phyloP scores from a whole-genome alignment of 768 basidiomycete genomes.

The Russula ochroleuca region DNA sequence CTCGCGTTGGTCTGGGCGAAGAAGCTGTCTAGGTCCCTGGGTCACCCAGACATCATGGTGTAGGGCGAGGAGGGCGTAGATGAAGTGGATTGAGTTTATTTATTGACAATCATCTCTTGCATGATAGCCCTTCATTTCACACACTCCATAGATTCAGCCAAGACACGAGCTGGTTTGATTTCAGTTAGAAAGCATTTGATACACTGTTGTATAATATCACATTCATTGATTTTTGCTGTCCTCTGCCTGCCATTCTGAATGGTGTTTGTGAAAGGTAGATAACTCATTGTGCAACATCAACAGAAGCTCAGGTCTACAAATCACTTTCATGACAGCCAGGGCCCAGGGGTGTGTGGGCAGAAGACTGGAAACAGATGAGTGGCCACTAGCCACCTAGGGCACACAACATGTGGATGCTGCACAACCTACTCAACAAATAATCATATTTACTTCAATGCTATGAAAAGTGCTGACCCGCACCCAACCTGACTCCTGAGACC shows the following conservation, averaged over 20 bases:
- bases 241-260: neutral
- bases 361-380: too few species aligned
- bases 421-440: too few species aligned
- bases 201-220: neutral
- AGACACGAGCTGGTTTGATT: neutral
- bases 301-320: too few species aligned
- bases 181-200: neutral
- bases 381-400: too few species aligned
- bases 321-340: too few species aligned
- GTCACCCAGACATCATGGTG: neutral
- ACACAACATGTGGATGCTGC: too few species aligned
- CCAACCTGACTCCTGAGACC: too few species aligned
- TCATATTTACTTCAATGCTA: too few species aligned
- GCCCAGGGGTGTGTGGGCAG: too few species aligned
- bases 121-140: neutral
- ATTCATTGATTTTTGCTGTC: neutral
- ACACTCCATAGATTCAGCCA: neutral
- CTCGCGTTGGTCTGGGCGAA: neutral
- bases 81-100: neutral
- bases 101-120: neutral
- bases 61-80: neutral
- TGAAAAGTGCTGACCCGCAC: too few species aligned
- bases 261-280: too few species aligned
- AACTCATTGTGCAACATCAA: too few species aligned
- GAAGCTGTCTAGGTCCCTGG: slow-evolving; percentile 13